Evolutionary conservation across 495 filamentous ascomycete genomes (phyloP), one percentile per base, ranked within the genome.

Genomic region (Xylaria nigripes): DNA sequence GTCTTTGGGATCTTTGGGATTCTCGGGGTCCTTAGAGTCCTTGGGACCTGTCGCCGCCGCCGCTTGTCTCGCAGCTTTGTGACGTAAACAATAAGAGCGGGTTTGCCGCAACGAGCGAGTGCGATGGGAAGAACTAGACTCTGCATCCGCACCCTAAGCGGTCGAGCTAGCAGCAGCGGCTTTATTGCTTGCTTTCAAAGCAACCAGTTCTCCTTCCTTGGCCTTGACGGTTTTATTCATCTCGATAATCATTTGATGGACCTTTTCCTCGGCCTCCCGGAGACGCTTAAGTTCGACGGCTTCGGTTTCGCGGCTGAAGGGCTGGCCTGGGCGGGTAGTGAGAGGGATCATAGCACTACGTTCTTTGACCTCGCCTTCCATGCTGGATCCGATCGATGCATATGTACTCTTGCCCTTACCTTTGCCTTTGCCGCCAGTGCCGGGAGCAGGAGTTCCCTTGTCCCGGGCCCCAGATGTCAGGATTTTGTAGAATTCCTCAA

Each of bases 401-500:
- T 50, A 8, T 53, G 60, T n/a, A 60, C 44, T 56, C 55, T 70
- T 70, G 8, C 63, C 63, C 34, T 70, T 68, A 45, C 69, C 65
- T 51, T 75, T 65, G 49, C 73, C 73, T 24, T 68, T 68, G 38
- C 75, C 73, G 73, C 66, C 64, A 74, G 22, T 54, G 41, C 64
- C 63, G 8, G 60, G 51, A 46, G 56, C 48, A 10, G 63, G 47
- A 6, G 61, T 50, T 32, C 68, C 56, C 40, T 68, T 61, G 34
- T 70, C 70, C 24, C 69, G 55, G 18, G 77, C 70, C 22, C 85
- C 85, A 1, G 82, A 82, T 1, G 85, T 92, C 45, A 96, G 72
- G 9, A 89, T 67, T 23, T 93, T 86, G 67, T 87, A 92, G 67
- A 95, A 93, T 32, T 84, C 80, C 63, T 94, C 90, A 56, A 89